Evolutionary conservation across 225 moss, liverwort and hornwort species (phyloP), one percentile per base, ranked within the genome.

Genomic region (Marchantia paleacea): DNA sequence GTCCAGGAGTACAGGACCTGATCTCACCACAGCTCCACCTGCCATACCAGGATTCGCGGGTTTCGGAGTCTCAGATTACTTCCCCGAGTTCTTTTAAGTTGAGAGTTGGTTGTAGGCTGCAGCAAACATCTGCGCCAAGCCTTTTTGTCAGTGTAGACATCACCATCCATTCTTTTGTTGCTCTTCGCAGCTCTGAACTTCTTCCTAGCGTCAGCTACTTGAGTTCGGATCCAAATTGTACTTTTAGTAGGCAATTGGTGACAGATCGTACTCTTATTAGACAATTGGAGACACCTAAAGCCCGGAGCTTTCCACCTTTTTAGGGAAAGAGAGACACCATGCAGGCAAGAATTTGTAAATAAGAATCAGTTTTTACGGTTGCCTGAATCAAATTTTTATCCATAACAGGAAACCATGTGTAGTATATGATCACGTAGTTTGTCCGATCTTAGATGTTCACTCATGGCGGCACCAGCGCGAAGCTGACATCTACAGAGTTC

Each of bases 61-160:
- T 25, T 78, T 83, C 16, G 51, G 72, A 10, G 19, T 47, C 48
- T 76, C 72, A 75, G 80, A 86, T 28, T 75, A 78, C 75, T 83
- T 86, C 50, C 24, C 81, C 14, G 86, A 86, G 10, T 61, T 83
- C 30, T 78, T 81, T 48, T 86, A 72, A 83, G 11, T 51, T 6
- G 19, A 49, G 72, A 26, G 24, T 69, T 0, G 12, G 1, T 54
- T 54, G 30, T 10, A 47, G 48, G 7, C 47, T 51, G 39, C 62
- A 25, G 30, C 12, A 58, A 30, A 54, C 53, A 20, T 58, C 71
- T 13, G 61, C 69, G 39, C 78, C 79, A 72, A 71, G 55, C 79
- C 79, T 79, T 85, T 85, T 82, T 82, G 85, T 79, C 82, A 85
- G 53, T 66, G 19, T 70, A 65, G 55, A 76, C n/a, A 55, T 75